These are phyloP conservation scores for Auricularia sp. DNA, from an alignment of 768 basidiomycete genomes.

Conservation along the genomic window DNA sequence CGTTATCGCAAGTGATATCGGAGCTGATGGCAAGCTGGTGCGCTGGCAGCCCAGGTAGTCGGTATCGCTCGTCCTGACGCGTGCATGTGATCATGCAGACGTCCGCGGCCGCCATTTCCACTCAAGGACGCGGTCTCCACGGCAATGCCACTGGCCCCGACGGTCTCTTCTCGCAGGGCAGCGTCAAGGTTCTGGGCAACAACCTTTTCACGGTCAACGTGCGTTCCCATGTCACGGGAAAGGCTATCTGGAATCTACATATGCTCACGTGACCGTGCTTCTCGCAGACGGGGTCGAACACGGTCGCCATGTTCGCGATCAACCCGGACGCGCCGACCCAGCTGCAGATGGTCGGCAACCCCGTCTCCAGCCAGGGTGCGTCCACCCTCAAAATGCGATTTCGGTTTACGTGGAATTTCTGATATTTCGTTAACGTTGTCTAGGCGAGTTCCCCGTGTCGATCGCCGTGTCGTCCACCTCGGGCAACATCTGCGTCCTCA, in stretches of 20 bases:
- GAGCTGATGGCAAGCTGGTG: slow-evolving; percentile 24
- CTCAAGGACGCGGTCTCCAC: slow-evolving; percentile 28
- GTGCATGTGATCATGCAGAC: slow-evolving; percentile 11
- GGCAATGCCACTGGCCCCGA: slow-evolving; percentile 29
- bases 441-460: slow-evolving; percentile 37
- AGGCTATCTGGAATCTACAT: background rate
- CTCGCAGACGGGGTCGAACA: slow-evolving; percentile 38
- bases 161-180: slow-evolving; percentile 31
- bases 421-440: background rate
- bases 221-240: slow-evolving; percentile 1
- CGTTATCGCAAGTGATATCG: slow-evolving; percentile 33
- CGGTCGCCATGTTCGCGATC: slow-evolving; percentile 28
- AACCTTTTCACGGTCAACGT: slow-evolving; percentile 30
- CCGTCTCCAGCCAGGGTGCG: slow-evolving; percentile 30
- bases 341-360: slow-evolving; percentile 32
- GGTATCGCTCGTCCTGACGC: slow-evolving; percentile 15
- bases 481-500: slow-evolving; percentile 23
- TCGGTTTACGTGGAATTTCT: background rate
- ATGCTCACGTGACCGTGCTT: background rate
- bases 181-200: slow-evolving; percentile 27
- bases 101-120: slow-evolving; percentile 20
- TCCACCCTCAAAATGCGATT: background rate
- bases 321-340: slow-evolving; percentile 32
- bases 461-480: slow-evolving; percentile 24
- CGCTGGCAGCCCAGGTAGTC: slow-evolving; percentile 11